These are phyloP conservation scores for Quercus berberidifolia DNA, from an alignment of 306 rosid genomes.

Conservation along the genomic window DNA sequence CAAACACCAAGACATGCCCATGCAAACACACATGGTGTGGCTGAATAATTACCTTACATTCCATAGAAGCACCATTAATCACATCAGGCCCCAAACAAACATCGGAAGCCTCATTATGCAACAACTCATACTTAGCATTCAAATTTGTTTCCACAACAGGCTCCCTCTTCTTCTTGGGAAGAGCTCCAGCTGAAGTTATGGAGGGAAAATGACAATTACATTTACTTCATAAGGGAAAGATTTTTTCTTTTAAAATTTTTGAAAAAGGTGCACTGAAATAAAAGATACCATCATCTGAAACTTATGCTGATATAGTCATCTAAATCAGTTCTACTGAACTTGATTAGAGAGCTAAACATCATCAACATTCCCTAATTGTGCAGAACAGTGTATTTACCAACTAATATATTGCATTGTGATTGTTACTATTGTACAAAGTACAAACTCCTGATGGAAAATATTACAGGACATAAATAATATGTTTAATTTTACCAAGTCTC, in stretches of 20 bases:
- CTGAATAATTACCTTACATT: slow-evolving; percentile 51
- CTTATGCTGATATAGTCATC: background rate
- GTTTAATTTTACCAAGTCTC: no score
- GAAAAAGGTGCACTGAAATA: background rate
- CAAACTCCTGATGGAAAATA: background rate
- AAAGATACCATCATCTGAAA: background rate
- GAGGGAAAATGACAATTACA: slow-evolving; percentile 22
- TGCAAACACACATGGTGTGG: slow-evolving; percentile 5
- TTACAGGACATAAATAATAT: background rate
- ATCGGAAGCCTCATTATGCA: slow-evolving; percentile 47
- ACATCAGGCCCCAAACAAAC: slow-evolving; percentile 56
- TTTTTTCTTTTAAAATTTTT: no score
- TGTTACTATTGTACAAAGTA: background rate
- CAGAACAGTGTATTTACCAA: background rate
- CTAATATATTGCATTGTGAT: background rate
- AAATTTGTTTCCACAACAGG: slow-evolving; percentile 33
- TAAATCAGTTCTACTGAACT: background rate
- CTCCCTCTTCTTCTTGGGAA: slow-evolving; percentile 56
- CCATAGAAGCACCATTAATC: slow-evolving; percentile 42
- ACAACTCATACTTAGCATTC: slow-evolving; percentile 34
- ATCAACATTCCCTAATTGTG: background rate
- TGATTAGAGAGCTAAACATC: background rate
- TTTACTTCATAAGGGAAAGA: background rate
- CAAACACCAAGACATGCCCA: background rate
- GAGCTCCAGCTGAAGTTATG: slow-evolving; percentile 46